These are phyloP conservation scores for Cryptomeria japonica DNA, from an alignment of 75 land plant species.

Conservation along the genomic window DNA sequence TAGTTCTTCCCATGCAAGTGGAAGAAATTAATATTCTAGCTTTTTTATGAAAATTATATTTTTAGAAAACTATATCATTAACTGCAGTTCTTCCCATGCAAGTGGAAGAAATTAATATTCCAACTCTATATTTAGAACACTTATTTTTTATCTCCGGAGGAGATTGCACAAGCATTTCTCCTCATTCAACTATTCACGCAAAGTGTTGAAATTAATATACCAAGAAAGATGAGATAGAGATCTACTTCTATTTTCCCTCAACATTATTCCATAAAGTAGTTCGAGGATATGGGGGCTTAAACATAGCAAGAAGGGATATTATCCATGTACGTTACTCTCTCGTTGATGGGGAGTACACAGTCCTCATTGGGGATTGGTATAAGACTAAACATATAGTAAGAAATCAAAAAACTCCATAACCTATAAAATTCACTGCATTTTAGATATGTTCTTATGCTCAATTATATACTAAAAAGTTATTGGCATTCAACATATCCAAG, in stretches of 20 bases:
- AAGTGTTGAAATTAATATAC: too few relatives aligned
- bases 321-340: constrained; percentile 58
- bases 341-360: constrained; percentile 59
- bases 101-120: too few relatives aligned
- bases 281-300: constrained; percentile 61
- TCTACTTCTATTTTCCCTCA: constrained; percentile 60
- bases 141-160: too few relatives aligned
- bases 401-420: not conserved
- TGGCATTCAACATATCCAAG: constrained; percentile 21
- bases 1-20: too few relatives aligned
- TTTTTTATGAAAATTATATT: too few relatives aligned
- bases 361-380: constrained; percentile 69
- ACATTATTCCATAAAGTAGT: constrained; percentile 49
- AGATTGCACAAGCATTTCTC: too few relatives aligned
- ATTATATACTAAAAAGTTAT: not conserved
- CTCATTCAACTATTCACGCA: too few relatives aligned
- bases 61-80: too few relatives aligned
- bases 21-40: too few relatives aligned
- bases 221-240: constrained; percentile 79
- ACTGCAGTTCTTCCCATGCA: too few relatives aligned
- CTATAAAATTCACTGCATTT: not conserved
- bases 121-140: too few relatives aligned
- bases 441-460: not conserved
- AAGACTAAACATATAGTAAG: constrained; percentile 33
- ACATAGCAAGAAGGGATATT: constrained; percentile 47